Evolutionary conservation across 352 stramenopile species (phyloP).

Genomic region (Globisporangium splendens): DNA sequence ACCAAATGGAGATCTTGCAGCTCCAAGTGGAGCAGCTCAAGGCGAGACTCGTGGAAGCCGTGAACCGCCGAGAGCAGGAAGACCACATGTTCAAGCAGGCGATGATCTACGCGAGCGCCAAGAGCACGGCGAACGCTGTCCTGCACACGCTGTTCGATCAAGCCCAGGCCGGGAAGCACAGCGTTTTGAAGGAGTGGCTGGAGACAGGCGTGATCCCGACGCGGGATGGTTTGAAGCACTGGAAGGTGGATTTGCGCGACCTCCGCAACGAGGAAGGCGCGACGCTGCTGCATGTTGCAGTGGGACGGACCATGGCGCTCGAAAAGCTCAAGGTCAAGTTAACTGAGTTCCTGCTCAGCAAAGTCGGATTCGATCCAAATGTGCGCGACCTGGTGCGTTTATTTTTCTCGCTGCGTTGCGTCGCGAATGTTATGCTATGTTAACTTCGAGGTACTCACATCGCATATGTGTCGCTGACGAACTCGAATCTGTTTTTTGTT

Average conservation of each 20-base stretch:
- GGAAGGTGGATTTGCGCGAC: constrained; percentile 49
- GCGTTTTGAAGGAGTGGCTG: constrained; percentile 50
- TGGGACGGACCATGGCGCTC: constrained; percentile 61
- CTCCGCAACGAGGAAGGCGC: constrained; percentile 65
- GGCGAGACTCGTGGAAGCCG: constrained; percentile 30
- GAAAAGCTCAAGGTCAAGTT: constrained; percentile 69
- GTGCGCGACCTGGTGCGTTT: constrained; percentile 51
- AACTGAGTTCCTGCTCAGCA: constrained; percentile 59
- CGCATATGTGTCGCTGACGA: too few species aligned
- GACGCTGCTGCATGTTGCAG: constrained; percentile 64
- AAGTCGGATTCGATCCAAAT: constrained; percentile 71
- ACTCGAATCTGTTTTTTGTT: too few species aligned
- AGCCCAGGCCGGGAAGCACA: constrained; percentile 48
- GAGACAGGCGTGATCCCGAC: constrained; percentile 74
- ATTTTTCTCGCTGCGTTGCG: too few species aligned
- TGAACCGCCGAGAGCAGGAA: constrained; percentile 60
- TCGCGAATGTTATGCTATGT: too few species aligned
- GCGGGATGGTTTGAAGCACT: constrained; percentile 74
- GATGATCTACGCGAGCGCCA: constrained; percentile 56
- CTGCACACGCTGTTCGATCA: constrained; percentile 79
- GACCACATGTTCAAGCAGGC: constrained; percentile 57
- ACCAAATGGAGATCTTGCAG: constrained; percentile 31
- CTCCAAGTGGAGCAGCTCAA: constrained; percentile 50
- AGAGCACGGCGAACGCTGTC: constrained; percentile 69
- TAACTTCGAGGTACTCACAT: too few species aligned